These are phyloP conservation scores for Ailanthus altissimus DNA, from an alignment of 345 rosid species.

Conservation along the genomic window DNA sequence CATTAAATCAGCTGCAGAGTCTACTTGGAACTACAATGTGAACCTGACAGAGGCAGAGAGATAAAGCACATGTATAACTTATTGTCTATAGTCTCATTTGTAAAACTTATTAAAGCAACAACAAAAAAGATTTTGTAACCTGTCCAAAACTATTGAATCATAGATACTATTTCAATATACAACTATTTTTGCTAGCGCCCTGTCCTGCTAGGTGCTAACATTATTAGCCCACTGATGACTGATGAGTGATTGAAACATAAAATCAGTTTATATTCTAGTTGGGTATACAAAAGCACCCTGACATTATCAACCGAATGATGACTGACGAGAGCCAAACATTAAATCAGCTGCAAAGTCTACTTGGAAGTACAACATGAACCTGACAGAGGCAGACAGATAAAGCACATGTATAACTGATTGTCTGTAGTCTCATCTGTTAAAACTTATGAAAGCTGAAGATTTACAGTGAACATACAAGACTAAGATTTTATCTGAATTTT, in stretches of 20 bases:
- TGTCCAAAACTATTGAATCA: background rate
- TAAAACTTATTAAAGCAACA: background rate
- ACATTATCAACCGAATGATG: background rate
- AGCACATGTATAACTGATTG: background rate
- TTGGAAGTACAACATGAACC: conserved; percentile 1
- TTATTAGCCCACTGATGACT: background rate
- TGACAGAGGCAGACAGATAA: background rate
- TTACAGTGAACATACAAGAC: background rate
- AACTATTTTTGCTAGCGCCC: background rate
- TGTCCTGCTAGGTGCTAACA: background rate
- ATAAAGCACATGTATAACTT: background rate
- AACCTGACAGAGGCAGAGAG: background rate
- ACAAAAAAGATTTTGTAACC: too few species aligned
- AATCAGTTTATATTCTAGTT: background rate
- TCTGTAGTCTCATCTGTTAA: background rate
- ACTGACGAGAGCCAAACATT: background rate
- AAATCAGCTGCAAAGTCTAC: background rate
- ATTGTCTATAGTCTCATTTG: background rate
- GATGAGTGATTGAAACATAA: background rate
- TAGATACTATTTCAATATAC: background rate
- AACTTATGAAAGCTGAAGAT: background rate
- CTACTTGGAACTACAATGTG: background rate
- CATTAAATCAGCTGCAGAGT: background rate
- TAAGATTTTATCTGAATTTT: background rate
- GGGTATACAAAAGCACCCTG: background rate